Conservation (phyloP, 1,139 yeast genomes). For the Diutina siamensis region DNA sequence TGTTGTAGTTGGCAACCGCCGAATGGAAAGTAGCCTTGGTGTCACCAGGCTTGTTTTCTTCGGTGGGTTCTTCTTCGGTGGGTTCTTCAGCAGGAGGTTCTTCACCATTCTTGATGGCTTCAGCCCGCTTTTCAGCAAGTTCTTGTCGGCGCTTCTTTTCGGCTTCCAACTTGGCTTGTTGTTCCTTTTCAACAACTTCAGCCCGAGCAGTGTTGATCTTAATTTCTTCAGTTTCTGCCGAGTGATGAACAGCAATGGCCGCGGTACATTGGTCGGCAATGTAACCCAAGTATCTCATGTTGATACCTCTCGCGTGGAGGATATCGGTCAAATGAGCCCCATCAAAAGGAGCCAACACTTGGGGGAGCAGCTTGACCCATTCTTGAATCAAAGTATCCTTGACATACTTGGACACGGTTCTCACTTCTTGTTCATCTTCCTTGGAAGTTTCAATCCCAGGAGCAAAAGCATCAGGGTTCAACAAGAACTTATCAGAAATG, state of each 20-base stretch:
- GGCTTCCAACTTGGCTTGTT: conserved; percentile 16
- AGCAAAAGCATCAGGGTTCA: conserved; percentile 75
- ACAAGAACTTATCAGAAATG: conserved; percentile 40
- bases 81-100: conserved; percentile 15
- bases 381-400: conserved; percentile 48
- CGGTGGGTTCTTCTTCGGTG: conserved; percentile 19
- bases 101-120: conserved; percentile 16
- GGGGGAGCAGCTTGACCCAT: conserved; percentile 34
- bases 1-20: conserved; percentile 27
- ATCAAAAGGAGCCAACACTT: conserved; percentile 60
- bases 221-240: conserved; percentile 15
- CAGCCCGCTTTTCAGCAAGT: conserved; percentile 18
- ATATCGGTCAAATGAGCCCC: conserved; percentile 61
- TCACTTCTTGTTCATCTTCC: conserved; percentile 48
- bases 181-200: conserved; percentile 15
- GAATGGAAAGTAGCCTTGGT: conserved; percentile 29
- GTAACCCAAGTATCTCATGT: conserved; percentile 75
- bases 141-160: conserved; percentile 21
- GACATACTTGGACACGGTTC: conserved; percentile 58
- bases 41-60: conserved; percentile 9
- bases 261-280: conserved; percentile 24
- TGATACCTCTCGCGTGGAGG: conserved; percentile 77
- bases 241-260: conserved; percentile 6
- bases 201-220: conserved; percentile 13
- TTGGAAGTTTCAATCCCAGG: conserved; percentile 18